Conservation (phyloP, 1,139 yeast genomes). For the Wickerhamiella infanticola region DNA sequence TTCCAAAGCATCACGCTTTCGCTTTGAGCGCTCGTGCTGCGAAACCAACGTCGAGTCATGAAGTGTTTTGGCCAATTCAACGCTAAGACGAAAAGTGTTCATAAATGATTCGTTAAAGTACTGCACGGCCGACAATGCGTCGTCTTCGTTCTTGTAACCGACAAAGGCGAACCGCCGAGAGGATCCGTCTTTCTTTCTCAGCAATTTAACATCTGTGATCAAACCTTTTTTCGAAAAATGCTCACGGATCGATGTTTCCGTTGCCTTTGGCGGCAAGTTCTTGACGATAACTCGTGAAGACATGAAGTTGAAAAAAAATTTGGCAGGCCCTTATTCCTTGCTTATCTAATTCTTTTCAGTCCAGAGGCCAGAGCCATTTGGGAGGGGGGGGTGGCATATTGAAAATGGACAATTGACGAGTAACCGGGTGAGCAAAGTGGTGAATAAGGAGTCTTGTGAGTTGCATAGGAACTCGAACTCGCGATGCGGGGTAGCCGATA, state of each 20-base stretch:
- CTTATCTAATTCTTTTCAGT: no score
- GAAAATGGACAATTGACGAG: no score
- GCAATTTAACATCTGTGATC: conserved; percentile 77
- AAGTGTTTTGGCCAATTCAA: conserved; percentile 59
- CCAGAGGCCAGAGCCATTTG: no score
- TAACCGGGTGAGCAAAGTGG: no score
- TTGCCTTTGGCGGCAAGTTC: conserved; percentile 68
- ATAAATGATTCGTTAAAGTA: conserved; percentile 67
- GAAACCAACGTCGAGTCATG: conserved; percentile 12
- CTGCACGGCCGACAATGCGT: conserved; percentile 64
- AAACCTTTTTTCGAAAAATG: conserved; percentile 39
- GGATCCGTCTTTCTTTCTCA: conserved; percentile 68
- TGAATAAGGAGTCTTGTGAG: no score
- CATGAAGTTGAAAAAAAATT: background rate
- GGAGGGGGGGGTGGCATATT: no score
- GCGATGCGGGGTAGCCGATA: no score
- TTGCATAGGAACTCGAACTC: no score
- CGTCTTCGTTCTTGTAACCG: conserved; percentile 58
- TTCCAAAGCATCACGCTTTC: conserved; percentile 21
- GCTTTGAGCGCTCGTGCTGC: conserved; percentile 20
- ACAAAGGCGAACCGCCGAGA: conserved; percentile 88
- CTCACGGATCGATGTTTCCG: conserved; percentile 56
- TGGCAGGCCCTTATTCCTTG: no score
- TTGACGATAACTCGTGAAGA: conserved; percentile 83
- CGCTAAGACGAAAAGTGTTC: conserved; percentile 68